phyloP scores from a whole-genome alignment of 495 filamentous ascomycete species.

The Aspergillus saccharolyticus region DNA sequence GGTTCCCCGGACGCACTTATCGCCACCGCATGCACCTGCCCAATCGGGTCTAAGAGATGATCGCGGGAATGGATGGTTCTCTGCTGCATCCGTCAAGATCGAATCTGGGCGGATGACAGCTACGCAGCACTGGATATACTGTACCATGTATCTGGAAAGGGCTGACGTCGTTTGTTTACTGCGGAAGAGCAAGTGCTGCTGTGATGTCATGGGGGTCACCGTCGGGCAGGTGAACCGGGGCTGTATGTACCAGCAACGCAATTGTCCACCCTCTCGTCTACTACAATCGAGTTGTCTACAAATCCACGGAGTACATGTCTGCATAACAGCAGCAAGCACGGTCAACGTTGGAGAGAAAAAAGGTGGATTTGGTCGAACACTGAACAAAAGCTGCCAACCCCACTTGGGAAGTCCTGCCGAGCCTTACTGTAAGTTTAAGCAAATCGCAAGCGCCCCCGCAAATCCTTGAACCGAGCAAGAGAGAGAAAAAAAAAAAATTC shows the following conservation, averaged over 20 bases:
- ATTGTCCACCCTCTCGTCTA: too few relatives aligned
- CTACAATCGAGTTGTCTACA: too few relatives aligned
- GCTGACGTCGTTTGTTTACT: neutral
- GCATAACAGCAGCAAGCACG: too few relatives aligned
- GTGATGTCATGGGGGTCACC: neutral
- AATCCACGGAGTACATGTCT: too few relatives aligned
- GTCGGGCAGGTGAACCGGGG: neutral
- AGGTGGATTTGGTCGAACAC: neutral
- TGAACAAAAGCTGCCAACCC: slow-evolving; percentile 2
- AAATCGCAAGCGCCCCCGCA: neutral
- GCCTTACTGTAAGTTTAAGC: too few relatives aligned
- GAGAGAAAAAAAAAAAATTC: neutral
- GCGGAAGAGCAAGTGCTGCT: neutral
- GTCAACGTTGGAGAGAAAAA: too few relatives aligned
- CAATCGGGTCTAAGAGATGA: neutral
- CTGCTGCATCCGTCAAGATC: too few relatives aligned
- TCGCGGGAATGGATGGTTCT: too few relatives aligned
- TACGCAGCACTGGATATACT: too few relatives aligned
- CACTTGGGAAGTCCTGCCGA: slow-evolving; percentile 7
- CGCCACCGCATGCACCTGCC: slow-evolving; percentile 2
- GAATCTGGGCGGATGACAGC: too few relatives aligned
- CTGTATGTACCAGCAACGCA: too few relatives aligned
- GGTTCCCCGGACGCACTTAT: neutral
- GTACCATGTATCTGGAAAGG: neutral
- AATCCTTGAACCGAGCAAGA: neutral